Conservation (phyloP, 169 alveolate genomes). For the Neospora caninum region DNA sequence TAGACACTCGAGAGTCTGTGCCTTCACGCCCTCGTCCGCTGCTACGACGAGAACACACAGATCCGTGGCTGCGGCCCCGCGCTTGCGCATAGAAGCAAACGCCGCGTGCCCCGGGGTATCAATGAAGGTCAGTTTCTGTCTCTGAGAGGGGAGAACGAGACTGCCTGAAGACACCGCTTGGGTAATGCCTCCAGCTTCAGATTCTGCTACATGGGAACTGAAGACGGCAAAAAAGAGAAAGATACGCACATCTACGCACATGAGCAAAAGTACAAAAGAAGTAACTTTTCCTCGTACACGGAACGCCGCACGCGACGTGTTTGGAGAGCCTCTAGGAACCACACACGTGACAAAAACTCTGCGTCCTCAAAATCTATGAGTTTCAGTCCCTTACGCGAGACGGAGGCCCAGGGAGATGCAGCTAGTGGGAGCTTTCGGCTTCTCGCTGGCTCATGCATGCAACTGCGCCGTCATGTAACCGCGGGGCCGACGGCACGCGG, state of each 20-base stretch:
- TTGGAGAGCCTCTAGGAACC: no score
- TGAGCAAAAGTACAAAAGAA: neutral
- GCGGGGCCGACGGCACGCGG: no score
- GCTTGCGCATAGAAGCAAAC: conserved; percentile 84
- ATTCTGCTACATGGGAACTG: conserved; percentile 70
- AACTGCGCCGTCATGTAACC: no score
- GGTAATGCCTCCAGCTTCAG: conserved; percentile 88
- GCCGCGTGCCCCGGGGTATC: conserved; percentile 95
- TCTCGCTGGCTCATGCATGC: no score
- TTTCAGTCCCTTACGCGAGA: no score
- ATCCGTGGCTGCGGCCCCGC: conserved; percentile 92
- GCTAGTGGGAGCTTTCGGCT: no score
- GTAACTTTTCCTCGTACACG: neutral
- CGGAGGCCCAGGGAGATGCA: no score
- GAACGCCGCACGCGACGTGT: no score
- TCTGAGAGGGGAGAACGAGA: conserved; percentile 60
- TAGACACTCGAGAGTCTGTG: conserved; percentile 87
- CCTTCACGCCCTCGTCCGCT: conserved; percentile 88
- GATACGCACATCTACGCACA: neutral
- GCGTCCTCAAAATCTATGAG: no score
- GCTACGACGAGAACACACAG: conserved; percentile 87
- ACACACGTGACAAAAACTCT: no score
- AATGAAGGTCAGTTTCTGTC: conserved; percentile 80
- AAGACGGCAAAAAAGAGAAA: neutral
- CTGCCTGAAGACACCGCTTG: conserved; percentile 79